Conservation (phyloP, 2,329 filamentous ascomycete genomes). For the Pseudocercospora fuligena region DNA sequence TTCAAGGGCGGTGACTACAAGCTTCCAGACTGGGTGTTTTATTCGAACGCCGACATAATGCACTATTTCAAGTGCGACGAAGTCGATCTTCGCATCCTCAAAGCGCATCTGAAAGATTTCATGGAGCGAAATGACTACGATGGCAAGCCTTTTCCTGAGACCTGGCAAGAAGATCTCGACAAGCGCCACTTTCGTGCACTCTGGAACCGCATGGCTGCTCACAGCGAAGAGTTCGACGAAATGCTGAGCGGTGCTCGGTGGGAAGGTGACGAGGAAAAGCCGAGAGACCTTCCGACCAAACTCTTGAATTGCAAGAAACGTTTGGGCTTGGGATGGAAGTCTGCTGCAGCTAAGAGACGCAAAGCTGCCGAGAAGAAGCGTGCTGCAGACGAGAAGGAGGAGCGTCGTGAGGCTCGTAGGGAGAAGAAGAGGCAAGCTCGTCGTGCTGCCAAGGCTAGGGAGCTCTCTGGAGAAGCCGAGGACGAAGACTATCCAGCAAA, state of each 20-base stretch:
- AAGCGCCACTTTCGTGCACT: not conserved
- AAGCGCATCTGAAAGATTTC: not conserved
- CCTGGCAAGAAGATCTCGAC: not conserved
- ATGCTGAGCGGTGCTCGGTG: not conserved
- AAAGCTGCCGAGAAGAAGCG: not conserved
- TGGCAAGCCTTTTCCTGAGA: not conserved
- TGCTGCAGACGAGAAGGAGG: not conserved
- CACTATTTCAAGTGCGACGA: not conserved
- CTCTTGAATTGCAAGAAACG: conserved; percentile 1
- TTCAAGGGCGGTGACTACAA: not conserved
- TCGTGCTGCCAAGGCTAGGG: not conserved
- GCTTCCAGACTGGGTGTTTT: not conserved
- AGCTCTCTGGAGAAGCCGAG: not conserved
- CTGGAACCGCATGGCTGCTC: not conserved
- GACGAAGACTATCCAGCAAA: not conserved
- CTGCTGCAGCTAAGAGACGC: not conserved
- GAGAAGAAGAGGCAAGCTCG: not conserved
- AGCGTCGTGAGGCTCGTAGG: not conserved
- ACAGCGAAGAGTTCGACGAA: not conserved
- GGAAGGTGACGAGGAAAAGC: not conserved
- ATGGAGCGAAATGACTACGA: not conserved
- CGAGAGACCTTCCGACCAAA: not conserved
- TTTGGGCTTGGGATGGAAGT: not conserved
- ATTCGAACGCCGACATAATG: not conserved
- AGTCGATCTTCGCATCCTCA: not conserved